Evolutionary conservation across 805 yeast genomes (phyloP), one percentile per base, ranked within the genome.

Genomic region (Hanseniaspora meyeri): DNA sequence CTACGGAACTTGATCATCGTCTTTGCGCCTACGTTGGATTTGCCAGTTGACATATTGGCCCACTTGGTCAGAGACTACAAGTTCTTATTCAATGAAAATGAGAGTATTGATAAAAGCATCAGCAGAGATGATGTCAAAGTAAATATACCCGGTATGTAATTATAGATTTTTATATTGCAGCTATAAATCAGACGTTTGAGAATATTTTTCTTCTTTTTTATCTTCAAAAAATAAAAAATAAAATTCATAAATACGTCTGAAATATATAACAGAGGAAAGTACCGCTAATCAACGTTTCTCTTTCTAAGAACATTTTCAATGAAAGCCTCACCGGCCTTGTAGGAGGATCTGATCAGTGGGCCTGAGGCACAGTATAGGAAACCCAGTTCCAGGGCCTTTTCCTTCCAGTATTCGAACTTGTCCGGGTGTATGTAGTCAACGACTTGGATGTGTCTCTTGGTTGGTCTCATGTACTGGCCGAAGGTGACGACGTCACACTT

Each of bases 401-500:
- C 81, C 65, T 83, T 88, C 98, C 98, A 93, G 67, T 84, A 77
- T 59, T 90, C 95, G 68, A 93, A 93, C 69, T 88, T 89, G 62
- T 87, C 96, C 2, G 99, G 99, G 29, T 81, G 85, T 19, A 93
- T 80, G 65, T 93, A 93, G 63, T 91, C 97, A 11, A 87, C 96
- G 45, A 93, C 99, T 73, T 90, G 90, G 95, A 93, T 89, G 70
- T 93, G 99, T 66, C 98, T 82, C 71, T 87, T 93, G 1, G 99
- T 93, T 47, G 99, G 99, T 68, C 98, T 79, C 97, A 93, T 93
- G 70, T 93, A 93, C 72, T 93, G 99, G 39, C 99, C 99, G 71
- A 93, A 93, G 0, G 99, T 93, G 17, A 93, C 96, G 51, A 93
- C 95, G 66, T 93, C 97, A 68, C 95, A 93, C 9, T 77, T 72